A percentile compares a stretch with the other conserved stretches of the same genome.
Evolutionary conservation across 129 eudicot species (phyloP).

Genomic region (Ambrosia trifida): DNA sequence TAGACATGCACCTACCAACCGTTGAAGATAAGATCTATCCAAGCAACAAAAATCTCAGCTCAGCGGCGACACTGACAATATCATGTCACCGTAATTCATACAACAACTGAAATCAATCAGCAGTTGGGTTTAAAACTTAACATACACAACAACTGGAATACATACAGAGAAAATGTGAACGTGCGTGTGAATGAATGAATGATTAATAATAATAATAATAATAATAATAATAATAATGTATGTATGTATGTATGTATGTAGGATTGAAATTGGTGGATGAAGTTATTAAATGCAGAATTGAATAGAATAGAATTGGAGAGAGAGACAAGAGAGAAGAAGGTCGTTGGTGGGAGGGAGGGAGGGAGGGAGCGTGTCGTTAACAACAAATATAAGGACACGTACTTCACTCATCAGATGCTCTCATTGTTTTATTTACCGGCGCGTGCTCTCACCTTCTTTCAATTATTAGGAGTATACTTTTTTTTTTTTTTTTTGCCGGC

Average conservation of each 20-base stretch:
- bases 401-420: neutral
- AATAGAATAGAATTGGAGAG: slow-evolving; percentile 25
- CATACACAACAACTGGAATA: neutral
- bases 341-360: slow-evolving; percentile 31
- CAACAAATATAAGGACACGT: slow-evolving; percentile 16
- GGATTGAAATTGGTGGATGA: slow-evolving; percentile 1
- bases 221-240: no score
- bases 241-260: no score
- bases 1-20: slow-evolving; percentile 16
- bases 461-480: no score
- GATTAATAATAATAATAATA: neutral
- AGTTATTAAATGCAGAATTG: slow-evolving; percentile 30
- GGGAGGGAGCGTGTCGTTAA: slow-evolving; percentile 29
- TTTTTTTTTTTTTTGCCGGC: no score
- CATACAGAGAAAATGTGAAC: neutral
- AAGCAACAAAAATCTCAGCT: slow-evolving; percentile 23
- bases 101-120: slow-evolving; percentile 16
- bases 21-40: slow-evolving; percentile 43
- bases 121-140: slow-evolving; percentile 14
- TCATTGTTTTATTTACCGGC: slow-evolving; percentile 5
- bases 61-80: slow-evolving; percentile 19
- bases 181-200: slow-evolving; percentile 14
- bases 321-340: slow-evolving; percentile 24
- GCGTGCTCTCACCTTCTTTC: slow-evolving; percentile 37
- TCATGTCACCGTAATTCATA: neutral